Evolutionary conservation across 176 grass and related monocot genomes (phyloP).

Genomic region (Areca catechu): DNA sequence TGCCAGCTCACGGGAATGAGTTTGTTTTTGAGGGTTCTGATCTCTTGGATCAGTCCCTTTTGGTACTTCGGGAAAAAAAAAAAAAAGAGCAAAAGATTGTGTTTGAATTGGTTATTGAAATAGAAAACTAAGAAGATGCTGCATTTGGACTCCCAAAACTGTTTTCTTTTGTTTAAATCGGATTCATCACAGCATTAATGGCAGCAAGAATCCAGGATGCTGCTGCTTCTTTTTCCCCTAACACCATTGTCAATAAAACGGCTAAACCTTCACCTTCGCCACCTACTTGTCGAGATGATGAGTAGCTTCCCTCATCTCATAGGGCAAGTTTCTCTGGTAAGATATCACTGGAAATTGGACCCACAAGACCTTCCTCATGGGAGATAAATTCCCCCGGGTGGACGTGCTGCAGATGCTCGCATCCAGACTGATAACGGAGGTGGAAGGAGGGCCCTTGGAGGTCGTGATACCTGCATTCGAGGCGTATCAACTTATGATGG

Average conservation of each 20-base stretch:
- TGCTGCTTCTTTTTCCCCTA: conserved; percentile 48
- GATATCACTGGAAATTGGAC: conserved; percentile 25
- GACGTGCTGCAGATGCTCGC: conserved; percentile 47
- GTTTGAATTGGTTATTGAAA: too few species aligned
- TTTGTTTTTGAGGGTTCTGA: conserved; percentile 92
- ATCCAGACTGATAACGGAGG: conserved; percentile 70
- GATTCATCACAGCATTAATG: conserved; percentile 28
- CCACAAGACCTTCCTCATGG: conserved; percentile 22
- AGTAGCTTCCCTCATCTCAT: conserved; percentile 29
- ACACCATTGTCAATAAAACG: conserved; percentile 36
- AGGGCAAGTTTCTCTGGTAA: conserved; percentile 5
- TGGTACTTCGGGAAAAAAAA: conserved; percentile 21
- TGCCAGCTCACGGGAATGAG: conserved; percentile 69
- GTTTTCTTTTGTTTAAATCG: conserved; percentile 26
- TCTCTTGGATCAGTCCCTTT: conserved; percentile 50
- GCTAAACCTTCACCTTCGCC: conserved; percentile 16
- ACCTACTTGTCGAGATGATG: conserved; percentile 28
- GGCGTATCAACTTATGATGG: conserved; percentile 32
- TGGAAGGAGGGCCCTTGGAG: conserved; percentile 9
- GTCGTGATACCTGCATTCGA: too few species aligned
- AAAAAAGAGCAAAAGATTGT: too few species aligned
- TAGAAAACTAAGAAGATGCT: too few species aligned
- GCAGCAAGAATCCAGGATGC: conserved; percentile 31
- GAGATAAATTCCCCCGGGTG: conserved; percentile 19
- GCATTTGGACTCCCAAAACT: neutral